These are phyloP conservation scores for Malus hybrid DNA, from an alignment of 331 rosid genomes.

Conservation along the genomic window DNA sequence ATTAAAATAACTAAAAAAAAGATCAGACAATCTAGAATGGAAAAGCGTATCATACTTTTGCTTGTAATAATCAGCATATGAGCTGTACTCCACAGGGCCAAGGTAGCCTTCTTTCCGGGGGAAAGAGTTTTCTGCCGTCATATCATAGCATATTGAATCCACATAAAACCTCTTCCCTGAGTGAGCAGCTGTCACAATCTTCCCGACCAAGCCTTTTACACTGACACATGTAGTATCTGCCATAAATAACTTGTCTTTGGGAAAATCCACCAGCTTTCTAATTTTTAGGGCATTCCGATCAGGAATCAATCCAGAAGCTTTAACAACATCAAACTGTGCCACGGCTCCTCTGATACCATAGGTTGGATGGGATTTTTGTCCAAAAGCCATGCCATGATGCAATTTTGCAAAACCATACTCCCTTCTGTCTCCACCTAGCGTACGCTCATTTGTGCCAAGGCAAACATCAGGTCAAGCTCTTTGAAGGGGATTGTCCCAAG, in stretches of 20 bases:
- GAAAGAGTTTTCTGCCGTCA: conserved; percentile 92
- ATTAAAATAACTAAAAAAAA: conserved; percentile 4
- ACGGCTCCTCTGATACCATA: conserved; percentile 99
- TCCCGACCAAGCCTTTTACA: conserved; percentile 76
- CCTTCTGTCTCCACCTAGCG: conserved; percentile 96
- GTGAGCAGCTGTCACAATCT: conserved; percentile 95
- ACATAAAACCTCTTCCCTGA: conserved; percentile 98
- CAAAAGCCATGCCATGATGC: conserved; percentile 96
- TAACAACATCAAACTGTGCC: conserved; percentile 94
- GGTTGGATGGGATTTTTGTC: conserved; percentile 93
- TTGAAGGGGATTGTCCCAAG: conserved; percentile 98
- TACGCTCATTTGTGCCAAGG: conserved; percentile 98
- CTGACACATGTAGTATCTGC: conserved; percentile 60
- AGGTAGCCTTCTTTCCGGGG: conserved; percentile 99
- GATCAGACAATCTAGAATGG: conserved; percentile 10
- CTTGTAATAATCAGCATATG: conserved; percentile 97
- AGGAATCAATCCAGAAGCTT: conserved; percentile 93
- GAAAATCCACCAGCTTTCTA: conserved; percentile 30
- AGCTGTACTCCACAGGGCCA: conserved; percentile 97
- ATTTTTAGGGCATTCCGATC: conserved; percentile 39
- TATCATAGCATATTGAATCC: conserved; percentile 81
- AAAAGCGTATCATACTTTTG: conserved; percentile 65
- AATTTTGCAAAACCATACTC: conserved; percentile 91
- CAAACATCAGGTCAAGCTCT: conserved; percentile 98
- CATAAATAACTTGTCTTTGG: conserved; percentile 68